These are phyloP conservation scores for Mortierella sp. DNA, from an alignment of 371 early-diverging fungal genomes.

Conservation along the genomic window DNA sequence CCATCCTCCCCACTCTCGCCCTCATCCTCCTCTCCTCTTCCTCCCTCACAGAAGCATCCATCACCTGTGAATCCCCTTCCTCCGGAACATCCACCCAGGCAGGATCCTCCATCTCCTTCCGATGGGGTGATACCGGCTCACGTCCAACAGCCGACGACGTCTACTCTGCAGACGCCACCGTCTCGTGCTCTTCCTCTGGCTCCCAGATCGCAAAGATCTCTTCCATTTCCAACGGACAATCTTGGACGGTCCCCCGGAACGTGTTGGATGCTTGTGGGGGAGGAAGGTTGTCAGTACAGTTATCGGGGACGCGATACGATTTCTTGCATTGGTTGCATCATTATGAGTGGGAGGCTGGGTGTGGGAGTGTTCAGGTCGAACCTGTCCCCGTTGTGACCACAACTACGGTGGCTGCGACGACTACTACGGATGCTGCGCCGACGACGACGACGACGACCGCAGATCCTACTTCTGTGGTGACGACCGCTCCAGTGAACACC, in stretches of 20 bases:
- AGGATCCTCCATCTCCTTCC: not conserved
- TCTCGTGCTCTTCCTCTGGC: slow-evolving; percentile 1
- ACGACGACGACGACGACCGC: not conserved
- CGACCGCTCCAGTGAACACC: not conserved
- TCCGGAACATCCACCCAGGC: not conserved
- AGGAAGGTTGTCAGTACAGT: slow-evolving; percentile 9
- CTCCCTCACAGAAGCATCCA: not conserved
- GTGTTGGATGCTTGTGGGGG: slow-evolving; percentile 7
- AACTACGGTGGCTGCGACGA: slow-evolving; percentile 5
- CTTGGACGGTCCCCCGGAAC: slow-evolving; percentile 10
- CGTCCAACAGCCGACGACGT: slow-evolving; percentile 20
- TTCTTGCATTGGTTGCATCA: slow-evolving; percentile 3
- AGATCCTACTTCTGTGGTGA: no score
- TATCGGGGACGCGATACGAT: slow-evolving; percentile 18
- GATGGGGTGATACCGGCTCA: slow-evolving; percentile 19
- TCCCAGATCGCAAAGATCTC: not conserved
- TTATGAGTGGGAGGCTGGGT: not conserved
- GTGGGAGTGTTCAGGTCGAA: not conserved
- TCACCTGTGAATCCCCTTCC: slow-evolving; percentile 19
- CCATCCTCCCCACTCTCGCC: not conserved
- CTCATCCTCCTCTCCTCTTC: not conserved
- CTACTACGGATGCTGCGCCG: not conserved
- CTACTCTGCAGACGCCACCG: slow-evolving; percentile 11
- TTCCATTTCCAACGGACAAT: slow-evolving; percentile 12
- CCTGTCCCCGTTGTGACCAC: not conserved